A percentile compares a stretch with the other conserved stretches of the same genome.
phyloP scores from a whole-genome alignment of 1,284 basidiomycete genomes.

The Golubevia sp. region DNA sequence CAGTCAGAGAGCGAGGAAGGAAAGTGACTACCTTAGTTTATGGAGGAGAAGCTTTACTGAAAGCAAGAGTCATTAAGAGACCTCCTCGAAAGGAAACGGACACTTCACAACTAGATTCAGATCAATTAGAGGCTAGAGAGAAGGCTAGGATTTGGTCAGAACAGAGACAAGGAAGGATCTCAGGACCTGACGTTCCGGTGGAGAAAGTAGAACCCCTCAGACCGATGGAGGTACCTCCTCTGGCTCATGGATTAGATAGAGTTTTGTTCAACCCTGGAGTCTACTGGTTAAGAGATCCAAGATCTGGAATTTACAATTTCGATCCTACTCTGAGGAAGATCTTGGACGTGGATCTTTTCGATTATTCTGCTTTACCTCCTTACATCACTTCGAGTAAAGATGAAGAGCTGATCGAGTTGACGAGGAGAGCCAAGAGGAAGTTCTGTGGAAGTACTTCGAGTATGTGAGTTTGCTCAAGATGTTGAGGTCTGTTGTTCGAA shows the following conservation, averaged over 20 bases:
- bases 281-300: constrained; percentile 51
- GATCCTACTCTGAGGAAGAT: constrained; percentile 41
- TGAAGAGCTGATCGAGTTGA: constrained; percentile 40
- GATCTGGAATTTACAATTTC: constrained; percentile 57
- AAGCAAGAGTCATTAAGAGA: background rate
- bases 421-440: constrained; percentile 26
- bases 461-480: constrained; percentile 22
- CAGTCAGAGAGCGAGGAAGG: background rate
- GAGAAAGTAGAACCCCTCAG: constrained; percentile 35
- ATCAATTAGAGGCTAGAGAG: background rate
- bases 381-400: constrained; percentile 54
- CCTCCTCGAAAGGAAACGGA: background rate
- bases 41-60: background rate
- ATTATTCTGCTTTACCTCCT: constrained; percentile 51
- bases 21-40: background rate
- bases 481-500: background rate
- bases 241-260: constrained; percentile 54
- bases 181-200: background rate
- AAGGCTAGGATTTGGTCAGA: background rate
- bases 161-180: background rate
- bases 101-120: background rate
- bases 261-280: constrained; percentile 31
- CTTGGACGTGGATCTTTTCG: constrained; percentile 58
- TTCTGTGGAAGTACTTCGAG: constrained; percentile 54
- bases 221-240: constrained; percentile 49